Conservation (phyloP, 2,329 filamentous ascomycete species). For the Botrytis fragariae region DNA sequence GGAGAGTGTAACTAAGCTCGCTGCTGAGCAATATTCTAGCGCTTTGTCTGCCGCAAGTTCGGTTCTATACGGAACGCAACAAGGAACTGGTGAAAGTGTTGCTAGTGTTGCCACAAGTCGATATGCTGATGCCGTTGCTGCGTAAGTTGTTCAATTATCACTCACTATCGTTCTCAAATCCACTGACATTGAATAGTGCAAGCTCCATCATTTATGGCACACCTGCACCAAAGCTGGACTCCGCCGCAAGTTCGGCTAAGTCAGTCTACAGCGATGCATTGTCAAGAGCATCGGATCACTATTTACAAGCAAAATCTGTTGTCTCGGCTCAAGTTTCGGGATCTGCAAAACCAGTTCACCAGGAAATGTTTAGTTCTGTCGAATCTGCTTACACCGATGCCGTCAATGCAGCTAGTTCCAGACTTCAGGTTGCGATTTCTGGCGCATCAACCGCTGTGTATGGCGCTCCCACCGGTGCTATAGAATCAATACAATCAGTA, state of each 20-base stretch:
- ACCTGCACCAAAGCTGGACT: slow-evolving; percentile 57
- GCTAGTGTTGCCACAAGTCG: slow-evolving; percentile 52
- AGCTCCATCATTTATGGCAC: slow-evolving; percentile 63
- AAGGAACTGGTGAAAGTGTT: slow-evolving; percentile 45
- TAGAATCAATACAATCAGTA: slow-evolving; percentile 61
- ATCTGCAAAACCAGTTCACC: slow-evolving; percentile 65
- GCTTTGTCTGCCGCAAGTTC: slow-evolving; percentile 56
- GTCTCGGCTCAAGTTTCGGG: slow-evolving; percentile 67
- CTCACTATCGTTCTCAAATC: slow-evolving; percentile 23
- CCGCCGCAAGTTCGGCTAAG: slow-evolving; percentile 43
- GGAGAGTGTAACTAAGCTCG: slow-evolving; percentile 50
- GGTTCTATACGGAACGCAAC: slow-evolving; percentile 51
- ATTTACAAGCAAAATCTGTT: slow-evolving; percentile 64
- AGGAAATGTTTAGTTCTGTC: slow-evolving; percentile 67
- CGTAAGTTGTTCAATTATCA: slow-evolving; percentile 42
- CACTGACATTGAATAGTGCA: slow-evolving; percentile 38
- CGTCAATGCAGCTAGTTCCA: slow-evolving; percentile 58
- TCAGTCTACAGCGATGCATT: slow-evolving; percentile 64
- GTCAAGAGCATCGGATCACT: slow-evolving; percentile 64
- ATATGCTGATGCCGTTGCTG: slow-evolving; percentile 56
- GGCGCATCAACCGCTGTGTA: slow-evolving; percentile 52
- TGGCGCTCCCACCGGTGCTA: slow-evolving; percentile 51
- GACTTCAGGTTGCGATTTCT: slow-evolving; percentile 34
- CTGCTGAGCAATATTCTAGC: slow-evolving; percentile 54
- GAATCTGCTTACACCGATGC: slow-evolving; percentile 67